A percentile compares a stretch with the other conserved stretches of the same genome.
These are phyloP conservation scores for Candida ovalis DNA, from an alignment of 805 yeast species.

Conservation along the genomic window DNA sequence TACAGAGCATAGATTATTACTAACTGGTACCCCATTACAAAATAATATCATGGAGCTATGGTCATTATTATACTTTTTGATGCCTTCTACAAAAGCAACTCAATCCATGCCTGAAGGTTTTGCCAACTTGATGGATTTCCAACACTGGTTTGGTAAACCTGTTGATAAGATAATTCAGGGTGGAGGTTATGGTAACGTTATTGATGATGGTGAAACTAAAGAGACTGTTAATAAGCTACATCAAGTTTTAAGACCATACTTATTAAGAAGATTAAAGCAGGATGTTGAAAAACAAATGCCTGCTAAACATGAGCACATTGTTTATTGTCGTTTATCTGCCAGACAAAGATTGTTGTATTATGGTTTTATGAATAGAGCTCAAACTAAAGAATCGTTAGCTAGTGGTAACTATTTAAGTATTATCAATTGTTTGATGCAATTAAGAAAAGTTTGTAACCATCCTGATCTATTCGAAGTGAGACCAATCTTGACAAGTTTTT, in stretches of 20 bases:
- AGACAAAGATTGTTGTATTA: slow-evolving; percentile 90
- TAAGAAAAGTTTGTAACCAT: slow-evolving; percentile 94
- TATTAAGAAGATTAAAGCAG: slow-evolving; percentile 84
- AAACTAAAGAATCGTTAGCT: slow-evolving; percentile 87
- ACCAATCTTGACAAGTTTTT: slow-evolving; percentile 88
- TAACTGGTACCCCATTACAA: slow-evolving; percentile 97
- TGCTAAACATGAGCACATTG: slow-evolving; percentile 91
- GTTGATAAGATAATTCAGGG: slow-evolving; percentile 89
- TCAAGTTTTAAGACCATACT: slow-evolving; percentile 88
- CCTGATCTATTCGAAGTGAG: slow-evolving; percentile 95
- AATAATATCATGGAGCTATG: slow-evolving; percentile 93
- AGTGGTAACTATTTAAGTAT: slow-evolving; percentile 94
- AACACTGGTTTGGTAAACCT: slow-evolving; percentile 98
- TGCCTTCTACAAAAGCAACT: slow-evolving; percentile 74
- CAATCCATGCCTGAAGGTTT: slow-evolving; percentile 91
- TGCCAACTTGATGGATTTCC: slow-evolving; percentile 93
- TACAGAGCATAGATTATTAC: slow-evolving; percentile 77
- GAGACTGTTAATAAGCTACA: slow-evolving; percentile 86
- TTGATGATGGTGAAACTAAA: slow-evolving; percentile 71
- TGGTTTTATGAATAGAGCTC: slow-evolving; percentile 96
- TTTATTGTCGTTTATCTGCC: slow-evolving; percentile 87
- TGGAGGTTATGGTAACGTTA: slow-evolving; percentile 38
- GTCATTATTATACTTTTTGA: slow-evolving; percentile 90
- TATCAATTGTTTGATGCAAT: slow-evolving; percentile 95
- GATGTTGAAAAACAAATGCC: slow-evolving; percentile 99